phyloP scores from a whole-genome alignment of 305 asterid species.

The Lippia alba region DNA sequence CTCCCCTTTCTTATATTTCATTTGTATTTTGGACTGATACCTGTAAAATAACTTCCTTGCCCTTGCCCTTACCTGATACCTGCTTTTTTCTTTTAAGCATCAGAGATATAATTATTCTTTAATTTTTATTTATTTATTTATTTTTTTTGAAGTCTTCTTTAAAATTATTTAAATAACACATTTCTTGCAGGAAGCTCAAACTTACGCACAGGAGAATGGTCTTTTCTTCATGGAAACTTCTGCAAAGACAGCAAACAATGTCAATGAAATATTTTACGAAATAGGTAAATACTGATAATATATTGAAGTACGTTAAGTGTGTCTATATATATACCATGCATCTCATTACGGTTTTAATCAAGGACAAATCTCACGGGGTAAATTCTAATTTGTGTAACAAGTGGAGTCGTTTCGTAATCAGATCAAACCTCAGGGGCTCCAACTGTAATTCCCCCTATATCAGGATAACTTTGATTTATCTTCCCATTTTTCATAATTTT shows the following conservation, averaged over 20 bases:
- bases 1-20: neutral
- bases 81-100: no score
- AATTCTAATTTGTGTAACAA: no score
- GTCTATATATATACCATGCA: neutral
- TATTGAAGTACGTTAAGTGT: neutral
- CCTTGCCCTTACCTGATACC: no score
- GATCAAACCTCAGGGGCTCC: no score
- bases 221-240: constrained; percentile 74
- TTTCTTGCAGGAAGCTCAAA: constrained; percentile 54
- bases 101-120: no score
- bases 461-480: no score
- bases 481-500: no score
- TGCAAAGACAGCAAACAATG: constrained; percentile 65
- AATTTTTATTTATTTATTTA: neutral
- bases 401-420: no score
- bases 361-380: neutral
- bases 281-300: constrained; percentile 35
- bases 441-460: no score
- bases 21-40: neutral
- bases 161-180: neutral
- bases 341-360: neutral
- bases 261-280: constrained; percentile 63
- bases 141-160: no score
- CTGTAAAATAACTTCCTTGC: neutral
- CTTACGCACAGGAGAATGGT: constrained; percentile 55